Percentiles rank a stretch among this genome's conserved stretches.
Conservation (phyloP, 2,329 filamentous ascomycete genomes). For the Aspergillus floridensis region DNA sequence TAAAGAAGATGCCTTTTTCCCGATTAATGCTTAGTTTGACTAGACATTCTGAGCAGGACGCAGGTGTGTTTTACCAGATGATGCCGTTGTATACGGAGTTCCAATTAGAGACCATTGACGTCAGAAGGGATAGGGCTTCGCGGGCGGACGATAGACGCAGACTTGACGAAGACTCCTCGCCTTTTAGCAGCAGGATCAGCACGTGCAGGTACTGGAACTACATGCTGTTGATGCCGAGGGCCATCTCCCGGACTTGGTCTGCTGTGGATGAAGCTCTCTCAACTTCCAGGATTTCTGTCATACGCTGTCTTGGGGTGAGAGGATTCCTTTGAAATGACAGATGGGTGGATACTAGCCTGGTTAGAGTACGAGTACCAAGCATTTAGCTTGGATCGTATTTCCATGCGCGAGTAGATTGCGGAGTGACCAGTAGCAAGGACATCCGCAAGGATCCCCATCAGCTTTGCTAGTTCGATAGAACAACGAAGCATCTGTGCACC, state of each 20-base stretch:
- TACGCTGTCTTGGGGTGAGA: not conserved
- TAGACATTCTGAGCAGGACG: not conserved
- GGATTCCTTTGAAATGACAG: not conserved
- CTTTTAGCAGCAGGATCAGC: constrained; percentile 8
- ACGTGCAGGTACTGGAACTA: constrained; percentile 14
- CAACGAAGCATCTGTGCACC: not conserved
- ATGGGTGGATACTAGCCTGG: not conserved
- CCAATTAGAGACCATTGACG: constrained; percentile 16
- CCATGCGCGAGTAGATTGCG: no score
- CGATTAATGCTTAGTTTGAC: not conserved
- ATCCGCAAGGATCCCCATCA: not conserved
- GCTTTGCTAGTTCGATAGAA: not conserved
- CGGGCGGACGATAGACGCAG: constrained; percentile 10
- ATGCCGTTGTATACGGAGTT: constrained; percentile 18
- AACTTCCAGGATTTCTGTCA: not conserved
- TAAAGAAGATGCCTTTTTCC: constrained; percentile 14
- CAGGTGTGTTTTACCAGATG: constrained; percentile 9
- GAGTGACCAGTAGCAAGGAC: not conserved
- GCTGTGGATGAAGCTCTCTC: not conserved
- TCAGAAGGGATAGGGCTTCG: constrained; percentile 15
- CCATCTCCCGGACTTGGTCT: constrained; percentile 12
- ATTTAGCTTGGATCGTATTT: not conserved
- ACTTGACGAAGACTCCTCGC: not conserved
- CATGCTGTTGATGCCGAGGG: constrained; percentile 10
- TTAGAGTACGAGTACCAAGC: not conserved